Evolutionary conservation across 345 rosid species (phyloP).

Genomic region (Lepidium sativum): DNA sequence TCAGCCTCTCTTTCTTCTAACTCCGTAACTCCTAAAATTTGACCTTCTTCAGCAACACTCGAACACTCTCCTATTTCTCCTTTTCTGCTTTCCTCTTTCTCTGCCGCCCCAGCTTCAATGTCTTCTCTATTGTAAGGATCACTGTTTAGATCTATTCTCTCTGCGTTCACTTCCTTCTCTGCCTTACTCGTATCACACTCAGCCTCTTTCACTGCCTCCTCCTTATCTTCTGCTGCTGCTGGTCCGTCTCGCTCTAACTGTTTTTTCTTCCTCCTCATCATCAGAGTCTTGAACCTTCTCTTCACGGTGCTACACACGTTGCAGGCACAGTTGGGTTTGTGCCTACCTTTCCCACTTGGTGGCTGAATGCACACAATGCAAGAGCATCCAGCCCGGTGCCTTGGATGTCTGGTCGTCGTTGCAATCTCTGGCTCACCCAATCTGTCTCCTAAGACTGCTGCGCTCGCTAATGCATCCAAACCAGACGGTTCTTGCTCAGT

Average conservation of each 20-base stretch:
- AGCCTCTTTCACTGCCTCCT: constrained; percentile 9
- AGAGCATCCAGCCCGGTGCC: constrained; percentile 87
- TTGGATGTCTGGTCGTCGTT: constrained; percentile 89
- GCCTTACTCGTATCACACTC: constrained; percentile 28
- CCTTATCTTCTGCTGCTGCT: constrained; percentile 29
- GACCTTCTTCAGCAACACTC: neutral
- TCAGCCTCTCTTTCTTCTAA: constrained; percentile 8
- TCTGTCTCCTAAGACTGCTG: constrained; percentile 64
- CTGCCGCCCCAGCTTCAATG: constrained; percentile 7
- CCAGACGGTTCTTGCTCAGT: constrained; percentile 48
- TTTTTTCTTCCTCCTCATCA: constrained; percentile 82
- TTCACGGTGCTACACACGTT: constrained; percentile 90
- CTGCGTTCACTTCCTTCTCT: constrained; percentile 31
- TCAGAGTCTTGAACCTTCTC: constrained; percentile 84
- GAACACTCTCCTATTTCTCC: constrained; percentile 9
- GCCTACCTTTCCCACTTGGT: constrained; percentile 94
- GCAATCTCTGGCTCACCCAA: constrained; percentile 49
- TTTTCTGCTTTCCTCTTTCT: constrained; percentile 5
- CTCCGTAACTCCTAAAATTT: constrained; percentile 10
- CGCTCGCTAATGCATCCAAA: constrained; percentile 80
- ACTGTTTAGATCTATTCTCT: constrained; percentile 26
- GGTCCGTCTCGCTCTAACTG: constrained; percentile 57
- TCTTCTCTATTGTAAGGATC: constrained; percentile 26
- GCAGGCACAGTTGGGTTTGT: constrained; percentile 67
- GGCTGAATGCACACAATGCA: constrained; percentile 99